These are phyloP conservation scores for Naganishia cerealis DNA, from an alignment of 1,284 basidiomycete species.

Conservation along the genomic window DNA sequence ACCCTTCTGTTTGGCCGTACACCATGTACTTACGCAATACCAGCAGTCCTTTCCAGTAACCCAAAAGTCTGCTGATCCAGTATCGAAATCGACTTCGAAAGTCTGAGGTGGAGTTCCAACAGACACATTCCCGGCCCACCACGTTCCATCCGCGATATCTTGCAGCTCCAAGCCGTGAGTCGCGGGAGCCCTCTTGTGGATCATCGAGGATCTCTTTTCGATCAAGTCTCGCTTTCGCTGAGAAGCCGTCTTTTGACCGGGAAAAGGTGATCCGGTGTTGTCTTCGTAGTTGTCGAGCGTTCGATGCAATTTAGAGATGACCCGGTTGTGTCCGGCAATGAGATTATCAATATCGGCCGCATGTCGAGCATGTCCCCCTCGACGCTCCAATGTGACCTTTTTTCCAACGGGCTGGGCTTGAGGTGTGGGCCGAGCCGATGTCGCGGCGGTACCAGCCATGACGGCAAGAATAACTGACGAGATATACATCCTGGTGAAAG, in stretches of 20 bases:
- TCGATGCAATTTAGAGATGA: conserved; percentile 4
- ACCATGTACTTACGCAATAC: conserved; percentile 16
- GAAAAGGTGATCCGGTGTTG: conserved; percentile 18
- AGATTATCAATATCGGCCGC: conserved; percentile 1
- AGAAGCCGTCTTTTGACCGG: background rate
- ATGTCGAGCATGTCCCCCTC: conserved; percentile 13
- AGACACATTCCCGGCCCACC: conserved; percentile 28
- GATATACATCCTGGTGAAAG: background rate
- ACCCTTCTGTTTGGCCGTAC: background rate
- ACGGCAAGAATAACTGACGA: conserved; percentile 1
- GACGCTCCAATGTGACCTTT: conserved; percentile 8
- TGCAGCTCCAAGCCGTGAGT: background rate
- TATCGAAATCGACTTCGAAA: conserved; percentile 30
- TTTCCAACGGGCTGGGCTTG: background rate
- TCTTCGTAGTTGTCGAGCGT: conserved; percentile 21
- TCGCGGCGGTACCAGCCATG: background rate
- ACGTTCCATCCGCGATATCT: conserved; percentile 13
- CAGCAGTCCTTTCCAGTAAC: conserved; percentile 15
- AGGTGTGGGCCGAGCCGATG: conserved; percentile 9
- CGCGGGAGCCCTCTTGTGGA: conserved; percentile 2
- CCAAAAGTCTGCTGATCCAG: conserved; percentile 28
- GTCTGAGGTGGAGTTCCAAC: conserved; percentile 26
- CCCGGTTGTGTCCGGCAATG: conserved; percentile 12
- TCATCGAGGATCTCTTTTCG: background rate
- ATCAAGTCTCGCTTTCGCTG: conserved; percentile 7